Evolutionary conservation across 2,329 filamentous ascomycete genomes (phyloP).

Genomic region (Cladophialophora psammophila): DNA sequence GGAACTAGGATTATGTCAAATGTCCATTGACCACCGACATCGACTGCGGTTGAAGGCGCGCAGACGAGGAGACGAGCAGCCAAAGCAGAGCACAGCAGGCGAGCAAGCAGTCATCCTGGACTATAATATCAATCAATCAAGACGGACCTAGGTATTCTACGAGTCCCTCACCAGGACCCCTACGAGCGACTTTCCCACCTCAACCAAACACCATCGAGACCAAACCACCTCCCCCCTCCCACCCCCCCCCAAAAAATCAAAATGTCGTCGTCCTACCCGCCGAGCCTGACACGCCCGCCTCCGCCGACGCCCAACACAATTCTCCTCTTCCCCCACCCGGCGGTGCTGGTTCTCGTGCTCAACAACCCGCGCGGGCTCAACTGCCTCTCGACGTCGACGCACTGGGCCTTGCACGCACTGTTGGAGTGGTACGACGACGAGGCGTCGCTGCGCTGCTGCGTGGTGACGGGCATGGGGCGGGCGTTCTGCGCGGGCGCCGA

Average conservation of each 20-base stretch:
- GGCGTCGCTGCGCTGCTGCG: slow-evolving; percentile 49
- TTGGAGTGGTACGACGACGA: slow-evolving; percentile 56
- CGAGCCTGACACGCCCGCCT: slow-evolving; percentile 43
- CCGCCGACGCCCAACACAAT: slow-evolving; percentile 45
- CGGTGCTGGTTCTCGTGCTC: slow-evolving; percentile 56
- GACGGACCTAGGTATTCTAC: too few relatives aligned
- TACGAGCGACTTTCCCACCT: too few relatives aligned
- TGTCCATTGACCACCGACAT: too few relatives aligned
- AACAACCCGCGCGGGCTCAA: slow-evolving; percentile 54
- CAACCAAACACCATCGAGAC: too few relatives aligned
- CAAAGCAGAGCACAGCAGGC: too few relatives aligned
- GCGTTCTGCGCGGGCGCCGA: slow-evolving; percentile 57
- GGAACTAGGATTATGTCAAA: too few relatives aligned
- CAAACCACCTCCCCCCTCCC: too few relatives aligned
- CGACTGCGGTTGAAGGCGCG: too few relatives aligned
- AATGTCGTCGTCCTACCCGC: slow-evolving; percentile 6
- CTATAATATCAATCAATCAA: too few relatives aligned
- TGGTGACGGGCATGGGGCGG: slow-evolving; percentile 52
- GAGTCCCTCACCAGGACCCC: too few relatives aligned
- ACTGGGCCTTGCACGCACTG: slow-evolving; percentile 51
- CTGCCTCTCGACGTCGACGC: slow-evolving; percentile 50
- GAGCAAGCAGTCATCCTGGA: too few relatives aligned
- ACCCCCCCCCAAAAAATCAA: background rate
- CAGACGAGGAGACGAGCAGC: too few relatives aligned
- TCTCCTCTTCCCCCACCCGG: slow-evolving; percentile 53